These are phyloP conservation scores for Zelonia costaricensis DNA, from an alignment of 208 protist species.

Conservation along the genomic window DNA sequence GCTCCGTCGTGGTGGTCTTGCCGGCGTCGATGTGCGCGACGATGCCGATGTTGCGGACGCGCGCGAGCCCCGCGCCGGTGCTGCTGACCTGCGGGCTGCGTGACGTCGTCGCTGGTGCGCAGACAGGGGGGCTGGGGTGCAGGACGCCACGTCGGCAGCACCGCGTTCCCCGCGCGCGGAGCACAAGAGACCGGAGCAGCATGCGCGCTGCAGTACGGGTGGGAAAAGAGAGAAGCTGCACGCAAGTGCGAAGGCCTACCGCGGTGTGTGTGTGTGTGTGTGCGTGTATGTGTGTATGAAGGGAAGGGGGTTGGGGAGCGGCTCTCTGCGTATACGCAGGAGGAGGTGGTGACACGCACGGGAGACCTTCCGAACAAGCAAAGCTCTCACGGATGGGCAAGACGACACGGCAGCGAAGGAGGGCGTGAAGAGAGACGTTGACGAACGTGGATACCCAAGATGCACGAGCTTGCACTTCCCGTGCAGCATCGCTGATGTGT, in stretches of 20 bases:
- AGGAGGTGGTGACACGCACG: no score
- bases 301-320: no score
- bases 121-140: not conserved
- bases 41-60: conserved; percentile 95
- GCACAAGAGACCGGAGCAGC: not conserved
- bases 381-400: no score
- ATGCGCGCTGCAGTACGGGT: not conserved
- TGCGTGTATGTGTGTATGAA: no score
- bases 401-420: no score
- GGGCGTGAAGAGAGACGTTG: no score
- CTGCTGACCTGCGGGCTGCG: not conserved
- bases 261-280: no score
- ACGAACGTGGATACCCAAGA: no score
- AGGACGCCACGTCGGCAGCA: not conserved
- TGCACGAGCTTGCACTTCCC: no score
- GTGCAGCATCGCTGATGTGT: not conserved
- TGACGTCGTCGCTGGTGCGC: not conserved
- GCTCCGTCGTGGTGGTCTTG: conserved; percentile 96
- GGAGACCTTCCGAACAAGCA: no score
- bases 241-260: not conserved
- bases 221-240: not conserved
- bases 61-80: conserved; percentile 10
- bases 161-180: not conserved
- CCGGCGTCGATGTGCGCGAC: conserved; percentile 97
- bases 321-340: no score